These are phyloP conservation scores for Nannizzia gypsea DNA, from an alignment of 2,329 filamentous ascomycete species.

Conservation along the genomic window DNA sequence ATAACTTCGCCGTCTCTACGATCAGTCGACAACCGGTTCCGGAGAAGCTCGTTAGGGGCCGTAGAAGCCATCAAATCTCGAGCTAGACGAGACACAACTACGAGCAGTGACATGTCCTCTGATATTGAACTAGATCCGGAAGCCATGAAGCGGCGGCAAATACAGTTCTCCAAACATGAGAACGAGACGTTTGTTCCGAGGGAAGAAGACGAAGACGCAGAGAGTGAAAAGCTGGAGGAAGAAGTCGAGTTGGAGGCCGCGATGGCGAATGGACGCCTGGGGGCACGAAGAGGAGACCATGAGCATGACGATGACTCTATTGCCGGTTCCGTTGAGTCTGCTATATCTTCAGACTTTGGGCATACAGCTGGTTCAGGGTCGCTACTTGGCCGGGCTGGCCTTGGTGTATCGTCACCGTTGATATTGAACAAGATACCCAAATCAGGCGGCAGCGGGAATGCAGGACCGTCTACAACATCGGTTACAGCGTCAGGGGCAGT, in stretches of 20 bases:
- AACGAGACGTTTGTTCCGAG: conserved; percentile 24
- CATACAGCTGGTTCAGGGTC: conserved; percentile 46
- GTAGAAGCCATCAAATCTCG: conserved; percentile 44
- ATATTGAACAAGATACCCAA: conserved; percentile 32
- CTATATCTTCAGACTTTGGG: conserved; percentile 44
- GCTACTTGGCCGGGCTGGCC: conserved; percentile 39
- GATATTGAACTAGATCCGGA: conserved; percentile 50
- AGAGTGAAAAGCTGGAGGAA: conserved; percentile 18
- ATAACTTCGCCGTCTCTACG: conserved; percentile 46
- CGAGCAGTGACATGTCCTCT: conserved; percentile 55
- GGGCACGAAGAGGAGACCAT: conserved; percentile 18
- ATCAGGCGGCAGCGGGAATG: conserved; percentile 10
- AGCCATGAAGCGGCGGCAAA: conserved; percentile 42
- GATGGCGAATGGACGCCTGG: conserved; percentile 20
- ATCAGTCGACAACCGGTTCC: conserved; percentile 35
- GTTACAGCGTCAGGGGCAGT: background rate
- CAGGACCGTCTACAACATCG: conserved; percentile 18
- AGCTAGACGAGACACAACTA: conserved; percentile 49
- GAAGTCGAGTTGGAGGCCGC: conserved; percentile 22
- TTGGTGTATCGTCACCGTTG: conserved; percentile 41
- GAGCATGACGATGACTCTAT: conserved; percentile 36
- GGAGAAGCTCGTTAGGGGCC: conserved; percentile 46
- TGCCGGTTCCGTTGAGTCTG: conserved; percentile 38
- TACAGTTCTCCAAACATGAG: conserved; percentile 34
- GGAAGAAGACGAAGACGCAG: conserved; percentile 10